Percentiles rank a stretch among this genome's conserved stretches.
phyloP scores from a whole-genome alignment of 2,329 filamentous ascomycete genomes.

The Ceratocystis colombiana region DNA sequence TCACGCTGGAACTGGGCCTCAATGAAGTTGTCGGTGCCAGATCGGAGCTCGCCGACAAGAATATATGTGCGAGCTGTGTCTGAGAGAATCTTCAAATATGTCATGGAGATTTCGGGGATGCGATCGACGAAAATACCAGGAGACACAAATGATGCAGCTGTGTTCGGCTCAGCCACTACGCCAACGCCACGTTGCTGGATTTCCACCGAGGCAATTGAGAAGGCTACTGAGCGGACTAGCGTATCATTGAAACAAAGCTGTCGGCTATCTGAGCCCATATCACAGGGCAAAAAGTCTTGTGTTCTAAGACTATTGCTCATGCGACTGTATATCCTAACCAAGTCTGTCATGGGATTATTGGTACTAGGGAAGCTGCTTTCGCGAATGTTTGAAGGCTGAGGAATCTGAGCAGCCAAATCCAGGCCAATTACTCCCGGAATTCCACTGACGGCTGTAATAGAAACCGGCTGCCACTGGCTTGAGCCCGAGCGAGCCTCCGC shows the following conservation, averaged over 20 bases:
- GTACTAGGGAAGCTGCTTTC: neutral
- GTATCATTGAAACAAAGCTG: conserved; percentile 48
- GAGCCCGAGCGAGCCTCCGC: neutral
- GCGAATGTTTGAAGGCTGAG: neutral
- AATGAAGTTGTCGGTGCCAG: conserved; percentile 27
- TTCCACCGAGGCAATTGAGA: conserved; percentile 78
- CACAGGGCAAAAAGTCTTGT: conserved; percentile 40
- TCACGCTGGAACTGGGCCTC: conserved; percentile 28
- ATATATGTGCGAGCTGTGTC: conserved; percentile 84
- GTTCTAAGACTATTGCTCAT: conserved; percentile 48
- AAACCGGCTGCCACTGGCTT: neutral
- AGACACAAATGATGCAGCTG: conserved; percentile 65
- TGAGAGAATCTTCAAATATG: conserved; percentile 75
- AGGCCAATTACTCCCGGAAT: neutral
- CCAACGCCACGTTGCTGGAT: conserved; percentile 75
- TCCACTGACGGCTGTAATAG: neutral
- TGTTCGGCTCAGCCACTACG: conserved; percentile 39
- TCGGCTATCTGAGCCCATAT: conserved; percentile 29
- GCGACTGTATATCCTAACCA: conserved; percentile 52
- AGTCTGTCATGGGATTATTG: conserved; percentile 40
- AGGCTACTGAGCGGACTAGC: conserved; percentile 60
- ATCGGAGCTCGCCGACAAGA: conserved; percentile 59
- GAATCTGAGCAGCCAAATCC: neutral
- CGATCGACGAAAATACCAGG: conserved; percentile 35
- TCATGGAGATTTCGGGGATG: conserved; percentile 72